These are phyloP conservation scores for Friedmanniomyces simplex DNA, from an alignment of 495 filamentous ascomycete genomes.

Conservation along the genomic window DNA sequence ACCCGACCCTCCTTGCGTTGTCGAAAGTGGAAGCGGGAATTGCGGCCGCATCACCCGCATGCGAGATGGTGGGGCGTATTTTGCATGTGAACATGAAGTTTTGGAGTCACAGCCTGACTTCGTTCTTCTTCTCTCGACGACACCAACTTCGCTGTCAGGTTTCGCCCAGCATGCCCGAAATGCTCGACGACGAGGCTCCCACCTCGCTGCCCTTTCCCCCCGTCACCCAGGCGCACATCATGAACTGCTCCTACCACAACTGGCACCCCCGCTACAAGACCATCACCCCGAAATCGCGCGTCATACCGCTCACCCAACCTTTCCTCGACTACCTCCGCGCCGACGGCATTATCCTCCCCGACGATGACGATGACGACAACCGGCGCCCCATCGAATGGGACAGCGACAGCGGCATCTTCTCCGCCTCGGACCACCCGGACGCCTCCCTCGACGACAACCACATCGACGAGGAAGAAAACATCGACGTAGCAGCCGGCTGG, in stretches of 20 bases:
- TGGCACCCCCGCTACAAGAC: conserved; percentile 84
- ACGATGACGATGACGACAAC: conserved; percentile 38
- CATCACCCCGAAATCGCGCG: conserved; percentile 70
- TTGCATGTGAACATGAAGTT: too few relatives aligned
- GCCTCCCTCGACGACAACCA: background rate
- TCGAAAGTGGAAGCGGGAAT: too few relatives aligned
- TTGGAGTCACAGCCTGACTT: too few relatives aligned
- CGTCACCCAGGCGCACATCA: conserved; percentile 71
- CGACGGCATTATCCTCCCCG: conserved; percentile 82
- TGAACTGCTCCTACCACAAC: conserved; percentile 85
- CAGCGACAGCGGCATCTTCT: conserved; percentile 35
- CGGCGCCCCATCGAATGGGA: conserved; percentile 31
- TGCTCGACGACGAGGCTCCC: conserved; percentile 2
- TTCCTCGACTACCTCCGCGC: conserved; percentile 84
- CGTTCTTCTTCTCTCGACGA: too few relatives aligned
- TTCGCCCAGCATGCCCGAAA: conserved; percentile 6
- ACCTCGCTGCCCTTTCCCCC: conserved; percentile 61
- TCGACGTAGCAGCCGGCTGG: conserved; percentile 51
- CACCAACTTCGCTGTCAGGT: too few relatives aligned
- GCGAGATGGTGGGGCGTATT: too few relatives aligned
- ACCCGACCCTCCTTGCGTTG: too few relatives aligned
- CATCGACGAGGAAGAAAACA: conserved; percentile 35
- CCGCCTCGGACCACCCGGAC: conserved; percentile 33
- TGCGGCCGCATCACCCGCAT: too few relatives aligned
- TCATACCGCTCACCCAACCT: conserved; percentile 60